These are phyloP conservation scores for Stylonectria norvegica DNA, from an alignment of 2,329 filamentous ascomycete species.

Conservation along the genomic window DNA sequence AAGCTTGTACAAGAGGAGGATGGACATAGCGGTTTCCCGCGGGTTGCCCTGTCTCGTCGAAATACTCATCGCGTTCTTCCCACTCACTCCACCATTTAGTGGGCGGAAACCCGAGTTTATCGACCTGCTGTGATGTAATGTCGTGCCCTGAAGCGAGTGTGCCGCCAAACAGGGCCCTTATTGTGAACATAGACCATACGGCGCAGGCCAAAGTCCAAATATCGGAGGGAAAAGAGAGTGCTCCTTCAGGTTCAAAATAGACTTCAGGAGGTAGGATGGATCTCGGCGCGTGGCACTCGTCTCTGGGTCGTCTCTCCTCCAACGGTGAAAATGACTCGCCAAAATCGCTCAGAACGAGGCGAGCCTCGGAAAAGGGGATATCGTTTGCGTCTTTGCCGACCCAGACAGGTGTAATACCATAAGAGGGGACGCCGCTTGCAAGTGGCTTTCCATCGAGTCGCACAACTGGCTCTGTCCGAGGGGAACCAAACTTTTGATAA, in stretches of 20 bases:
- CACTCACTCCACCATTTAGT: slow-evolving; percentile 22
- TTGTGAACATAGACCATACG: slow-evolving; percentile 34
- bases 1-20: slow-evolving; percentile 10
- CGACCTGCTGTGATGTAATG: slow-evolving; percentile 16
- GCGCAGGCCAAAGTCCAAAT: slow-evolving; percentile 39
- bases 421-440: slow-evolving; percentile 26
- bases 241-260: slow-evolving; percentile 31
- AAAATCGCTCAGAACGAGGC: slow-evolving; percentile 31
- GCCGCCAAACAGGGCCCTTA: slow-evolving; percentile 18
- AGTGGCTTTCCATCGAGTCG: slow-evolving; percentile 17
- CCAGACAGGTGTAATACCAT: slow-evolving; percentile 32
- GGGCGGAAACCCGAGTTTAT: slow-evolving; percentile 16
- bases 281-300: slow-evolving; percentile 30
- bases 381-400: slow-evolving; percentile 32
- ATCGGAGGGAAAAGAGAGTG: slow-evolving; percentile 35
- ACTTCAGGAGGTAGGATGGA: slow-evolving; percentile 33
- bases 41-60: slow-evolving; percentile 14
- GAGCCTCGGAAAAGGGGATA: slow-evolving; percentile 25
- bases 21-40: slow-evolving; percentile 4
- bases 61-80: slow-evolving; percentile 17
- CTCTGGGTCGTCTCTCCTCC: slow-evolving; percentile 15
- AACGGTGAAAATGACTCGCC: slow-evolving; percentile 33
- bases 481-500: slow-evolving; percentile 24
- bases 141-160: slow-evolving; percentile 14
- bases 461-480: slow-evolving; percentile 20